These are phyloP conservation scores for Aspergillus alliaceus DNA, from an alignment of 2,329 filamentous ascomycete species.

Conservation along the genomic window DNA sequence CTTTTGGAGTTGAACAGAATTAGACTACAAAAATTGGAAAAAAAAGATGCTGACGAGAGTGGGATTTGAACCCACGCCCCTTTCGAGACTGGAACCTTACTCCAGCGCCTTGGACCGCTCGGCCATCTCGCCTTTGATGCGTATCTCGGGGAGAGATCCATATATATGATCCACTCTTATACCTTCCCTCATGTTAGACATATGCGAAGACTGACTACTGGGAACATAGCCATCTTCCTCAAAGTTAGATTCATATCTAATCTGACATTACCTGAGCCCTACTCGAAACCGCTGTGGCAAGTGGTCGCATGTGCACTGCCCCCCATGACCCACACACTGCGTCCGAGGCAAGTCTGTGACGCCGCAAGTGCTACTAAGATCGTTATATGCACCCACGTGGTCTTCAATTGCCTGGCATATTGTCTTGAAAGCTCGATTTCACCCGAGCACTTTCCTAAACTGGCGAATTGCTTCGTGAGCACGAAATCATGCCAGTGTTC, in stretches of 20 bases:
- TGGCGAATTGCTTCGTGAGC: background rate
- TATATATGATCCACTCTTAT: background rate
- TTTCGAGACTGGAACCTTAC: background rate
- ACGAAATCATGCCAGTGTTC: background rate
- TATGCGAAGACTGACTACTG: too few relatives aligned
- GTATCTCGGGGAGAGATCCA: background rate
- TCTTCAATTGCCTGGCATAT: background rate
- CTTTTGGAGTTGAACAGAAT: too few relatives aligned
- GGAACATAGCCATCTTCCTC: too few relatives aligned
- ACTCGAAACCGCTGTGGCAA: background rate
- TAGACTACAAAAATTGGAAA: too few relatives aligned
- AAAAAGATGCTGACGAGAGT: background rate
- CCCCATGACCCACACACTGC: background rate
- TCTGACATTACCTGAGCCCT: background rate
- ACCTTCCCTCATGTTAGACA: too few relatives aligned
- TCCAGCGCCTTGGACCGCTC: background rate
- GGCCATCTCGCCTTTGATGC: background rate
- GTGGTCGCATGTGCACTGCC: background rate
- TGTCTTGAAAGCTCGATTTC: background rate
- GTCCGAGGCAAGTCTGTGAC: background rate
- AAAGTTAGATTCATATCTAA: too few relatives aligned
- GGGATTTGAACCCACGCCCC: background rate
- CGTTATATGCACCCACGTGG: background rate
- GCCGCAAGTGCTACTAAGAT: background rate
- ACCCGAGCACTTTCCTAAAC: background rate